phyloP scores from a whole-genome alignment of 2,329 filamentous ascomycete species.

The Fusarium paranaense region DNA sequence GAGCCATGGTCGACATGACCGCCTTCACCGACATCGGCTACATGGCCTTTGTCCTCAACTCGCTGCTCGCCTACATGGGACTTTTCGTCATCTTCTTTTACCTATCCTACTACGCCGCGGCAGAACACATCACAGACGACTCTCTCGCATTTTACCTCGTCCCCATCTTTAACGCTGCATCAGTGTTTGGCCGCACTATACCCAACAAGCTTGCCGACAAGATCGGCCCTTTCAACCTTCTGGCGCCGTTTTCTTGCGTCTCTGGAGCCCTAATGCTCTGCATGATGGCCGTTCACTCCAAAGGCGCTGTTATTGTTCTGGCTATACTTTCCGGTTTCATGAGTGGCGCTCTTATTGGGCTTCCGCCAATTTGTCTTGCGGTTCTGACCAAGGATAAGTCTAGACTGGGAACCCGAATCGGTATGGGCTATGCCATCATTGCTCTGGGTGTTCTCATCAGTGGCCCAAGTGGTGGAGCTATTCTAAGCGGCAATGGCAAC shows the following conservation, averaged over 20 bases:
- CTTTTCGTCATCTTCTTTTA: background rate
- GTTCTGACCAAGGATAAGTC: background rate
- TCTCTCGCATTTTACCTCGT: background rate
- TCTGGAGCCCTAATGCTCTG: background rate
- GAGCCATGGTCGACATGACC: conserved; percentile 10
- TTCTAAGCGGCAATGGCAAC: background rate
- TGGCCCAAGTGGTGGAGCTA: background rate
- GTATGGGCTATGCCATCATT: background rate
- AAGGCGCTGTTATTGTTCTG: background rate
- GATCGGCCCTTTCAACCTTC: background rate
- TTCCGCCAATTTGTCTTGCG: background rate
- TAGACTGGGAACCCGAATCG: background rate
- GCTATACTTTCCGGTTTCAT: background rate
- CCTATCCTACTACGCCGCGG: background rate
- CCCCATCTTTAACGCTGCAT: background rate
- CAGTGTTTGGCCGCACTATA: background rate
- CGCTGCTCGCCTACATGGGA: background rate
- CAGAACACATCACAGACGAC: background rate
- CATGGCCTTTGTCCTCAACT: background rate
- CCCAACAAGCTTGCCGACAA: background rate
- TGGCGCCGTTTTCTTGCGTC: background rate
- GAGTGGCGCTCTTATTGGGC: background rate
- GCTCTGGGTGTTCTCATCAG: background rate
- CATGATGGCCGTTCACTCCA: background rate
- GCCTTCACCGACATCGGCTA: background rate